These are phyloP conservation scores for Hibiscus syriacus DNA, from an alignment of 345 rosid genomes.

Conservation along the genomic window DNA sequence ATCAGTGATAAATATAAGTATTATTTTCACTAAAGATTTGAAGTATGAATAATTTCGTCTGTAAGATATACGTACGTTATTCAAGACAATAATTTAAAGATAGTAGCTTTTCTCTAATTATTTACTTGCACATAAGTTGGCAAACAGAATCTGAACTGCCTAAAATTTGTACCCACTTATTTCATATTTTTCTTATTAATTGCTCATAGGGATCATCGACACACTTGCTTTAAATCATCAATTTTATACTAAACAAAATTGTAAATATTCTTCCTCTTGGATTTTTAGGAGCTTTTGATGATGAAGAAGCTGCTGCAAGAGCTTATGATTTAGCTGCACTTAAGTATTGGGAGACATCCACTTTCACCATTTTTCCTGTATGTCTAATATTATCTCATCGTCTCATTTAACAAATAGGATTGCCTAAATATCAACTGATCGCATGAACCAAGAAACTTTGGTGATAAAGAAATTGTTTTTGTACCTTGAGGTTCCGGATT, in stretches of 20 bases:
- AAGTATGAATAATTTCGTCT: too few relatives aligned
- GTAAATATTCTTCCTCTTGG: not conserved
- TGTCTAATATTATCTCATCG: not conserved
- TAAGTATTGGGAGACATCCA: slow-evolving; percentile 59
- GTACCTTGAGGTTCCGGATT: too few relatives aligned
- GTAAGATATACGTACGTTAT: too few relatives aligned
- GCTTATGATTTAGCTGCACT: slow-evolving; percentile 68
- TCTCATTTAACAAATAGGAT: too few relatives aligned
- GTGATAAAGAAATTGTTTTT: too few relatives aligned
- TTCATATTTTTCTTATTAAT: not conserved
- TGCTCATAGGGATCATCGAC: slow-evolving; percentile 12
- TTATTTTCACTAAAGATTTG: too few relatives aligned
- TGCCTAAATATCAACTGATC: too few relatives aligned
- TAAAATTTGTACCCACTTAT: not conserved
- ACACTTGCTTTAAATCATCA: slow-evolving; percentile 10
- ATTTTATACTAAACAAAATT: not conserved
- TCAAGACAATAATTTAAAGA: too few relatives aligned
- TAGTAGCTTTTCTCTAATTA: too few relatives aligned
- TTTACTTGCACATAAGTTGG: not conserved
- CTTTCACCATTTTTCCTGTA: slow-evolving; percentile 60
- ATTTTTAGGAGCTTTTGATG: slow-evolving; percentile 53
- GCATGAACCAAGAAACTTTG: too few relatives aligned
- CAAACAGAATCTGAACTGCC: not conserved
- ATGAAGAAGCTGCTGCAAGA: slow-evolving; percentile 68
- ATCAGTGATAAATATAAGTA: too few relatives aligned